Base-by-base conservation (phyloP, 1,284 basidiomycete species). In the Tilletia walkeri region DNA sequence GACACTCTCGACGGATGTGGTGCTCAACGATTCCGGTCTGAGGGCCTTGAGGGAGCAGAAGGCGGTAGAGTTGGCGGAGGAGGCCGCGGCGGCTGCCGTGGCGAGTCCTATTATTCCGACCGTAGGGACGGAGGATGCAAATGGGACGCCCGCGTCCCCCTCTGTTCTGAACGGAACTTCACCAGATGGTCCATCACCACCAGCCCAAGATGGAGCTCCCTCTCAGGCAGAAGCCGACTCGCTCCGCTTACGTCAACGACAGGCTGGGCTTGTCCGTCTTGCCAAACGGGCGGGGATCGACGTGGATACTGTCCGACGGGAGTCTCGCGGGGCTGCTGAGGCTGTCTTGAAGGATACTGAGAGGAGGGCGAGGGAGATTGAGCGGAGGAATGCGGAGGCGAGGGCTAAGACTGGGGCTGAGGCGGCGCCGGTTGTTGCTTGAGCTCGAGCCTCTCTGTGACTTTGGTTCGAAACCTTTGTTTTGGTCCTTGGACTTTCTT, bases 1-100 rank as follows among this genome's bases (percentile, higher is more conserved):
- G 5, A 63, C 50, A 18, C 47, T 70, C 30, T 66, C 59, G n/a
- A 50, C n/a, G 24, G 65, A 70, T 34, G 66, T 70, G 65, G 34
- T 70, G 16, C 36, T 47, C 65, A 47, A 24, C 18, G 69, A 70
- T 56, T 20, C 20, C 1, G 61, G 63, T 14, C 34, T 70, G 6
- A 39, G 69, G 12, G 59, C 59, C 14, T 20, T 63, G 12, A 5
- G 59, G 9, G 59, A 63, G 59, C 36, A 34, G 6, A 63, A 63
- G 59, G 59, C 59, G 59, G 59, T 39, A 9, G 36, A 63, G 24
- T 30, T 30, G 24, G 24, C 24, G 59, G 36, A 39, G 6, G 38
- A 34, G n/a, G 20, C 34, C 6, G 41, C 6, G 41, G 41, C 41
- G 6, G 41, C 41, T 45, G 41, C 41, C 1, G 14, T 9, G 1